A percentile compares a stretch with the other conserved stretches of the same genome.
These are phyloP conservation scores for Fibroporia radiculosa DNA, from an alignment of 768 basidiomycete species.

Conservation along the genomic window DNA sequence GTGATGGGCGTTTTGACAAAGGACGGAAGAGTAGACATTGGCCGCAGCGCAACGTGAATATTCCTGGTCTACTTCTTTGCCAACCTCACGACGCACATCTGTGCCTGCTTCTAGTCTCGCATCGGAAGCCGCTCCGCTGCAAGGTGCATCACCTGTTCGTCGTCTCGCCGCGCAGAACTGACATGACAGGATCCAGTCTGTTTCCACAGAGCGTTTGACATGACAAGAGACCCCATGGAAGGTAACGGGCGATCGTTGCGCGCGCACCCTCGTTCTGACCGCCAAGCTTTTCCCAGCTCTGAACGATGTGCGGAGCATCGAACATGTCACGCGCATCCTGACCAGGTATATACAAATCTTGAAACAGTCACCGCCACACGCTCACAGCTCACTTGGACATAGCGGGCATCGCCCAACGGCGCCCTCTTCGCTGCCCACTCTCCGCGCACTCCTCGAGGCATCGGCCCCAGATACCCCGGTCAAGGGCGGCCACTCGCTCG, in stretches of 20 bases:
- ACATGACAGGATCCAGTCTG: constrained; percentile 40
- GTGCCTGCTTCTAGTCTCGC: constrained; percentile 35
- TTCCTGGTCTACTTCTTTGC: not conserved
- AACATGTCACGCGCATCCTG: constrained; percentile 66
- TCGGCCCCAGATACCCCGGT: constrained; percentile 24
- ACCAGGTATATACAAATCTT: constrained; percentile 58
- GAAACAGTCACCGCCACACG: too few relatives aligned
- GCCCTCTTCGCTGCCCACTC: constrained; percentile 13
- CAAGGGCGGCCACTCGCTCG: constrained; percentile 2
- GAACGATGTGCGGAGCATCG: constrained; percentile 42
- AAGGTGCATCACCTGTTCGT: constrained; percentile 35
- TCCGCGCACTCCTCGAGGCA: constrained; percentile 14
- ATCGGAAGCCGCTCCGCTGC: constrained; percentile 47
- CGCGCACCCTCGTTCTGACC: not conserved
- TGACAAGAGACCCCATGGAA: constrained; percentile 47
- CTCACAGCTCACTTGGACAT: not conserved
- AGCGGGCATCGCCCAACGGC: constrained; percentile 49
- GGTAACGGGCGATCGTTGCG: constrained; percentile 28
- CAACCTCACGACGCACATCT: not conserved
- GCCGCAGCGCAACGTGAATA: constrained; percentile 45
- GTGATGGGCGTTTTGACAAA: constrained; percentile 57
- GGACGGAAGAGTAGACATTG: constrained; percentile 53
- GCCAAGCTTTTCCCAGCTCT: constrained; percentile 16
- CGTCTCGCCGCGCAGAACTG: not conserved
- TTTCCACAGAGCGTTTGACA: constrained; percentile 76